A percentile compares a stretch with the other conserved stretches of the same genome.
Evolutionary conservation across 2,329 filamentous ascomycete genomes (phyloP).

Genomic region (Trichoderma endophyticum): DNA sequence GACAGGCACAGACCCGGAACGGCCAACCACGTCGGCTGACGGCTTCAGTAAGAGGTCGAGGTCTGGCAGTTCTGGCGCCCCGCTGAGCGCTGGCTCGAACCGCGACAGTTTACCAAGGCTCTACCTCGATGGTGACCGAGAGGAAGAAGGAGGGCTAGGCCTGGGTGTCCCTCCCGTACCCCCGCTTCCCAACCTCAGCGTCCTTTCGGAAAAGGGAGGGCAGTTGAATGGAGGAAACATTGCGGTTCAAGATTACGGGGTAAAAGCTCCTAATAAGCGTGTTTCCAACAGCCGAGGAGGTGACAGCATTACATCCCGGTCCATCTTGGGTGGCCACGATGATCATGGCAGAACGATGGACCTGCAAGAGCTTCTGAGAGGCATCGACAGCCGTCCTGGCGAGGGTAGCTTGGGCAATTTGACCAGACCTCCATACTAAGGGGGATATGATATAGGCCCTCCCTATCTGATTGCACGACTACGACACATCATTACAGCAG

Average conservation of each 20-base stretch:
- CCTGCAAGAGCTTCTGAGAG: slow-evolving; percentile 47
- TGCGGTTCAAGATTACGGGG: slow-evolving; percentile 37
- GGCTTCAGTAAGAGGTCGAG: slow-evolving; percentile 29
- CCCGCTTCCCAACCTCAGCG: slow-evolving; percentile 45
- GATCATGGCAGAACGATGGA: slow-evolving; percentile 40
- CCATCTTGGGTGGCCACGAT: slow-evolving; percentile 33
- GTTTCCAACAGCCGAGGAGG: slow-evolving; percentile 43
- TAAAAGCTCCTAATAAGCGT: slow-evolving; percentile 32
- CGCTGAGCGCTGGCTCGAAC: slow-evolving; percentile 44
- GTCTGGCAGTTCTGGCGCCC: slow-evolving; percentile 40
- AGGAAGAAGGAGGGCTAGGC: slow-evolving; percentile 21
- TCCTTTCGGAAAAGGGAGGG: slow-evolving; percentile 31
- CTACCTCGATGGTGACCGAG: slow-evolving; percentile 28
- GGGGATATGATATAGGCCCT: background rate
- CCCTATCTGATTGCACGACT: background rate
- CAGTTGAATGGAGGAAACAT: slow-evolving; percentile 27
- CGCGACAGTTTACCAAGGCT: slow-evolving; percentile 29
- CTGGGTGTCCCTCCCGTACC: slow-evolving; percentile 54
- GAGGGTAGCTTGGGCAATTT: slow-evolving; percentile 47
- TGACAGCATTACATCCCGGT: slow-evolving; percentile 37
- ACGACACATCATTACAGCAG: background rate
- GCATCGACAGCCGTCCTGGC: slow-evolving; percentile 48
- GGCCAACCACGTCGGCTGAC: slow-evolving; percentile 31
- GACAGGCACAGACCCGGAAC: slow-evolving; percentile 25
- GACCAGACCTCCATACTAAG: slow-evolving; percentile 49